Evolutionary conservation across 2,329 filamentous ascomycete genomes (phyloP).

Genomic region (Aspergillus luchuensis): DNA sequence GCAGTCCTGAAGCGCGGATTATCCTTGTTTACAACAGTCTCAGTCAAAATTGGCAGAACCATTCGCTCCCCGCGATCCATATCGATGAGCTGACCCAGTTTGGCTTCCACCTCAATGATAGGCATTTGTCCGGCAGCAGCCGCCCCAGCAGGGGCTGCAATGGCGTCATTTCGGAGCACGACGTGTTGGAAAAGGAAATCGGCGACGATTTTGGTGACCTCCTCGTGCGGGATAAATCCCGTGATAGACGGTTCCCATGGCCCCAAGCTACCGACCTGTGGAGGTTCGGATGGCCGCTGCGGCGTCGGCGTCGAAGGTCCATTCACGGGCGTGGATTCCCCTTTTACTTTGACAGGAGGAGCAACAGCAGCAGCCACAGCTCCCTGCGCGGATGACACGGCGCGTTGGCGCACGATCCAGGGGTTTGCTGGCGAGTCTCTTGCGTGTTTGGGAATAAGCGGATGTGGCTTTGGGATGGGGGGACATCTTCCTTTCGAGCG

Average conservation of each 20-base stretch:
- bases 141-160: slow-evolving; percentile 53
- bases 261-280: slow-evolving; percentile 34
- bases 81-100: slow-evolving; percentile 80
- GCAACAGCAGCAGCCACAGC: slow-evolving; percentile 22
- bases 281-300: slow-evolving; percentile 22
- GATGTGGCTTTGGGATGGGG: slow-evolving; percentile 40
- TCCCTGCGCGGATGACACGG: slow-evolving; percentile 19
- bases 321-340: slow-evolving; percentile 33
- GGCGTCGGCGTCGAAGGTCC: slow-evolving; percentile 26
- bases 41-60: slow-evolving; percentile 66
- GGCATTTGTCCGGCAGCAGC: slow-evolving; percentile 67
- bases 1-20: slow-evolving; percentile 56
- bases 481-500: slow-evolving; percentile 46
- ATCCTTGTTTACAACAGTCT: slow-evolving; percentile 67
- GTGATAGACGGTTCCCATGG: slow-evolving; percentile 64
- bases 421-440: slow-evolving; percentile 27
- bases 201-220: slow-evolving; percentile 73
- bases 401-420: slow-evolving; percentile 27
- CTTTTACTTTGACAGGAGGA: slow-evolving; percentile 19
- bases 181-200: slow-evolving; percentile 78
- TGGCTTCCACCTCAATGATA: slow-evolving; percentile 90
- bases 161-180: slow-evolving; percentile 65
- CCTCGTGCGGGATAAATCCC: slow-evolving; percentile 70
- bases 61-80: slow-evolving; percentile 71
- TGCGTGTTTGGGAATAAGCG: slow-evolving; percentile 37